Evolutionary conservation across 805 yeast genomes (phyloP), one percentile per base, ranked within the genome.

Genomic region (Lipomyces lipofer): DNA sequence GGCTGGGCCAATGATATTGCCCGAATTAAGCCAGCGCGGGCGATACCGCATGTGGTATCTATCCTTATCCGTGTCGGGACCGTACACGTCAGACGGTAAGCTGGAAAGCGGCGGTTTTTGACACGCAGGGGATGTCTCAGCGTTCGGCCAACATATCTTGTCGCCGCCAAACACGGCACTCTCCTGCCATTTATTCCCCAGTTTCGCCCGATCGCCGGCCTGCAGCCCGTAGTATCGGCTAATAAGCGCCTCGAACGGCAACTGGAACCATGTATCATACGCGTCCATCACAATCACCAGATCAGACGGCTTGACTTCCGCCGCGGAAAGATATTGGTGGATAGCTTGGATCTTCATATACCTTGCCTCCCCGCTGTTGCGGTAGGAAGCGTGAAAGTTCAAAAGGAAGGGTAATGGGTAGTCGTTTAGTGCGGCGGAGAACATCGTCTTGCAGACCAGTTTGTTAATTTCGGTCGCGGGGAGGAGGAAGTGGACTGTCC

Each of bases 221-320:
- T 58, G 62, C 9, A 52, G 32, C 25, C 32, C 25, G 46, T 56
- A 52, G 43, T 58, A 58, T 9, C 62, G 51, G 24, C 35, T 19
- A 25, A 58, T 32, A 3, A 52, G 38, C 39, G 50, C 38, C 2
- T 58, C 54, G 39, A 56, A 49, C 22, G 62, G 47, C n/a, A 58
- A 50, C 47, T 58, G 62, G 47, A 58, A 58, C 62, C 62, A 58
- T 21, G 61, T 56, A 43, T 58, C 62, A 52, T 56, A 57, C 9
- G 58, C 38, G 52, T 58, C 62, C 52, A 52, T 49, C 39, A 58
- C 48, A 27, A 58, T 43, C 15, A 58, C 62, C 24, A 58, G 54
- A 28, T 58, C 62, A 29, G 51, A 56, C 40, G 55, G 60, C 38
- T 43, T 48, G 29, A 49, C 59, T 10, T 49, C 42, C 25, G 49